Base-by-base conservation (phyloP, 805 yeast genomes). In the Brettanomyces bruxellensis region DNA sequence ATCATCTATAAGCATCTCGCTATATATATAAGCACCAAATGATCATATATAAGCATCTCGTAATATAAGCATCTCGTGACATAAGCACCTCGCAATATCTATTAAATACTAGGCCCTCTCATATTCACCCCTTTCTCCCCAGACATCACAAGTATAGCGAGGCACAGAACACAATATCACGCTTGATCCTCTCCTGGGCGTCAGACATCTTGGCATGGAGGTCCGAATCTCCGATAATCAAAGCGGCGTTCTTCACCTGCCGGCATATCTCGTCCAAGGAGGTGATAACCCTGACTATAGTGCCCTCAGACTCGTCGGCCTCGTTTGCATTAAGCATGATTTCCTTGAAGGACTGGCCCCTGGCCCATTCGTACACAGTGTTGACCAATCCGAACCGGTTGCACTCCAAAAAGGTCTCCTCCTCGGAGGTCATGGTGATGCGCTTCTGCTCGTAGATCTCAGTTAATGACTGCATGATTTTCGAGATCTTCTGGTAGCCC, bases 81-180 rank as follows among this genome's bases (percentile, higher is more conserved):
- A n/a, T 39, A 11, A 6, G 22, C 11, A n/a, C 11, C 22, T 42
- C 18, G 18, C 18, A 18, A 18, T 18, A 18, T 18, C 18, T 18
- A 18, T 18, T 18, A 18, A 18, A 18, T 2, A 18, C 18, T 18
- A 18, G 18, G 2, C 32, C 32, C 32, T 9, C 18, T 40, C 24
- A 40, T 25, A 25, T 23, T 32, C 18, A 25, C 25, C 14, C 40
- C 2, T 38, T 40, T 72, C 90, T 35, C n/a, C 14, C 18, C 18
- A 18, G 18, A 18, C 18, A 18, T 35, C 38, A 35, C 53, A 91
- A 69, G 61, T 93, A 93, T 49, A 93, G 75, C 47, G 96, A 86
- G 4, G 98, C 97, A 62, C 98, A 93, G 66, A 93, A 93, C 0
- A 93, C 98, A 55, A 93, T 93, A 62, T 93, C 99, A 57, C 99